Conservation (phyloP, 2,329 filamentous ascomycete genomes). For the Clonostachys rosea region DNA sequence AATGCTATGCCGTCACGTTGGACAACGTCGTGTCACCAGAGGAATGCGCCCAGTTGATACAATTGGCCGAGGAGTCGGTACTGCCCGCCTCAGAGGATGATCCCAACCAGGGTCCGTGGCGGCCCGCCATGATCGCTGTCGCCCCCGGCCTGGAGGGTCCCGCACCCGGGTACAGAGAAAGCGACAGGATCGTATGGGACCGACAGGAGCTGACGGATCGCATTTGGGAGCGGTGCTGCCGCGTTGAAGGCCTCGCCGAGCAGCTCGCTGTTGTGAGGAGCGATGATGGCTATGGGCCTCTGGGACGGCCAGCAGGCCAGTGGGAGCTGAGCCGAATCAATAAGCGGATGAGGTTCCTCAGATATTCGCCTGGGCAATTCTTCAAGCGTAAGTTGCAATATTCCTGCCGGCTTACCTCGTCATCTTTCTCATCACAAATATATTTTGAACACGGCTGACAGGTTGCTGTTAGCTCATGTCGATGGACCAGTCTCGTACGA, state of each 20-base stretch:
- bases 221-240: conserved; percentile 55
- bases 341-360: conserved; percentile 70
- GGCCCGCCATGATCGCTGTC: conserved; percentile 63
- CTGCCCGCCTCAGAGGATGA: background rate
- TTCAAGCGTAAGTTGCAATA: conserved; percentile 47
- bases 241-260: conserved; percentile 32
- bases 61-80: conserved; percentile 48
- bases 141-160: conserved; percentile 57
- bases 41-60: conserved; percentile 56
- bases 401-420: background rate
- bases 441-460: background rate
- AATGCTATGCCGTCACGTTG: conserved; percentile 51
- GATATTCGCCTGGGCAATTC: conserved; percentile 67
- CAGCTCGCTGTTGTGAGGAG: conserved; percentile 25
- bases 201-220: conserved; percentile 53
- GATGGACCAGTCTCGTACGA: conserved; percentile 58
- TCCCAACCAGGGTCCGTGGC: conserved; percentile 44
- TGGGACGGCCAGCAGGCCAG: conserved; percentile 6
- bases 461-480: conserved; percentile 48
- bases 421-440: background rate
- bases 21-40: conserved; percentile 47
- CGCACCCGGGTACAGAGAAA: conserved; percentile 56
- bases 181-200: conserved; percentile 77
- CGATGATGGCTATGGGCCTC: conserved; percentile 9
- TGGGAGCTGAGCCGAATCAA: conserved; percentile 55